Evolutionary conservation across 78 protist genomes (phyloP), one percentile per base, ranked within the genome.

Genomic region (Thecamonas trahens): DNA sequence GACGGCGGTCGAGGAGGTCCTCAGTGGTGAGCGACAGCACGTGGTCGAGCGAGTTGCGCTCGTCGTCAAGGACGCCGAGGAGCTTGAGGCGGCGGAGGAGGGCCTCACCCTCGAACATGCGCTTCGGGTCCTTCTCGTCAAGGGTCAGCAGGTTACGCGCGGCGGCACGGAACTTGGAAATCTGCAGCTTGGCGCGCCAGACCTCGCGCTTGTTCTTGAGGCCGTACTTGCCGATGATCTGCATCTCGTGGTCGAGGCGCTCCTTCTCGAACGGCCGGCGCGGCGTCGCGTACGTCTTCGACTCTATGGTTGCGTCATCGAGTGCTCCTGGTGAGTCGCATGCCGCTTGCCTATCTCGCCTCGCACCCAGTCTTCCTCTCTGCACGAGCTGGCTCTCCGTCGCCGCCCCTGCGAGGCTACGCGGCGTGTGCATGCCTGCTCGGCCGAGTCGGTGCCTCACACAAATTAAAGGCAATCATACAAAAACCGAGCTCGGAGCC

Each of bases 221-320:
- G n/a, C 99, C 99, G 76, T 49, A 97, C 81, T 94, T 95, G 29
- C 99, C 99, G 64, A 82, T 63, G 18, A 93, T 77, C 89, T 93
- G 87, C 58, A 94, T 79, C 89, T 97, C 99, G 26, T 44, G 71
- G 83, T 96, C 99, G 45, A 98, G 86, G 29, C 99, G 95, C 89
- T 95, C 99, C 91, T 91, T 93, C 88, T 97, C 99, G 88, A 84
- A 98, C 24, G 99, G 99, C 67, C 99, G 98, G 52, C 97, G 92
- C 45, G 99, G 99, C 39, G 94, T 79, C 44, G 47, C 32, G 70
- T 42, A 50, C 20, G 93, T 84, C 83, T 90, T 96, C 53, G 80
- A 67, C 86, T 62, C 45, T n/a, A n/a, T n/a, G n/a, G n/a, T n/a
- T n/a, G n/a, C n/a, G n/a, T n/a, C n/a, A n/a, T n/a, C n/a, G n/a